Evolutionary conservation across 225 moss, liverwort and hornwort species (phyloP).

Genomic region (Marchantia paleacea): DNA sequence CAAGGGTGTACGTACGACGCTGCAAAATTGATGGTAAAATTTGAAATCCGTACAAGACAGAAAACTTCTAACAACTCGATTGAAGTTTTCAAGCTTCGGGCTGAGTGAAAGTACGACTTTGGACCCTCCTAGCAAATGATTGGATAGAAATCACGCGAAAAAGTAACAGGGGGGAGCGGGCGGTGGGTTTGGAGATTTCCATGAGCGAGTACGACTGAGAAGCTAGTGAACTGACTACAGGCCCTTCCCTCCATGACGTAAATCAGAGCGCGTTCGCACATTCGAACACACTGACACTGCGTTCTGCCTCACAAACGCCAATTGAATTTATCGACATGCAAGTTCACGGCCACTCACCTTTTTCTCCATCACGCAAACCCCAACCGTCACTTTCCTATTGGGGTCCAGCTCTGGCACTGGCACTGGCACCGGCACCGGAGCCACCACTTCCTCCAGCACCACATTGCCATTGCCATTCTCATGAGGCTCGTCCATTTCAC

Average conservation of each 20-base stretch:
- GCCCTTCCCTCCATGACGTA: not conserved
- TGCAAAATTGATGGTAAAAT: not conserved
- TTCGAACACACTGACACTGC: not conserved
- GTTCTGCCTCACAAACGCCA: not conserved
- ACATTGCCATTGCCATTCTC: conserved; percentile 22
- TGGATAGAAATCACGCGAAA: not conserved
- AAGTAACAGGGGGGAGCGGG: too few relatives aligned
- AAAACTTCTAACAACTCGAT: not conserved
- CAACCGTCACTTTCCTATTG: conserved; percentile 37
- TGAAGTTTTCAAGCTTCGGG: not conserved
- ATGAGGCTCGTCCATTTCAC: not conserved
- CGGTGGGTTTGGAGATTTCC: not conserved
- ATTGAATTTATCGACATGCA: not conserved
- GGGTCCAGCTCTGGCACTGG: conserved; percentile 5
- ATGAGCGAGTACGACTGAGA: not conserved
- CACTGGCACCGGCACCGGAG: conserved; percentile 8
- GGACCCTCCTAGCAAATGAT: not conserved
- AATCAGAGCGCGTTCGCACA: not conserved
- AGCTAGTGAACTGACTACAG: not conserved
- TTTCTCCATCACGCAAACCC: conserved; percentile 56
- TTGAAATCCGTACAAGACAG: not conserved
- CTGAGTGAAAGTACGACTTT: not conserved
- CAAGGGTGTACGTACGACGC: not conserved
- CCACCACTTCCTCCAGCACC: not conserved
- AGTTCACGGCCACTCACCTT: conserved; percentile 26